Percentiles rank a stretch among this genome's conserved stretches.
Conservation (phyloP, 306 rosid species). For the Echinosophora koreensis region DNA sequence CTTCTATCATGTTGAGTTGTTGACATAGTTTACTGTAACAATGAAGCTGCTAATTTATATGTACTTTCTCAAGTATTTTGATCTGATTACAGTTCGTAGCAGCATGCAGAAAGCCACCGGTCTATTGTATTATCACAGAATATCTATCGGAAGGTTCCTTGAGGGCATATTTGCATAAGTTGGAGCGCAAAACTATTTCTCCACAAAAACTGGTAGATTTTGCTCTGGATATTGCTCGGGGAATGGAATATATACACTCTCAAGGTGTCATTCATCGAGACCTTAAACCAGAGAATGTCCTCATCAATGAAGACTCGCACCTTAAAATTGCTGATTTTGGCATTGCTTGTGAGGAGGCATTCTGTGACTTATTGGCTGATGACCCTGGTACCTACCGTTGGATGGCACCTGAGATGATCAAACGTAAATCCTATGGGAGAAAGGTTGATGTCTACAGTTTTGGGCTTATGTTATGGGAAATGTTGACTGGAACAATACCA, state of each 20-base stretch:
- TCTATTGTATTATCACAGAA: conserved; percentile 85
- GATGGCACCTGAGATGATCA: conserved; percentile 99
- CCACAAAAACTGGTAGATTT: conserved; percentile 59
- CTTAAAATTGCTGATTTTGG: conserved; percentile 97
- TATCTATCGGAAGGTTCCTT: conserved; percentile 85
- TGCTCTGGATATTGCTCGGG: conserved; percentile 88
- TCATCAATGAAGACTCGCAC: conserved; percentile 63
- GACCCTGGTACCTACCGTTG: conserved; percentile 97
- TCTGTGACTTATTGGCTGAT: conserved; percentile 78
- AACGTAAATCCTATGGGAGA: conserved; percentile 77
- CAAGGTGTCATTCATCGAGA: conserved; percentile 91
- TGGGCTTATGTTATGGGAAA: conserved; percentile 92
- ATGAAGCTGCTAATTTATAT: conserved; percentile 15
- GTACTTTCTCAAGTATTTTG: conserved; percentile 42
- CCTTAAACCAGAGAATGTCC: conserved; percentile 92
- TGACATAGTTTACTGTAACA: not conserved
- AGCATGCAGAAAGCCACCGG: conserved; percentile 85
- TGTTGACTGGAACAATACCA: conserved; percentile 87
- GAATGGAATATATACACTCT: conserved; percentile 92
- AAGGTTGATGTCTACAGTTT: conserved; percentile 95
- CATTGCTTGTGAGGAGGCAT: conserved; percentile 84
- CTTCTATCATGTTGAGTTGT: conserved; percentile 43
- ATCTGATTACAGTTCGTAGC: conserved; percentile 76
- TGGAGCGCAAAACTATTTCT: conserved; percentile 67
- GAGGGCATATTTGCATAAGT: conserved; percentile 86